Evolutionary conservation across 2,329 filamentous ascomycete species (phyloP), one percentile per base, ranked within the genome.

Genomic region (Penicillium olsonii): DNA sequence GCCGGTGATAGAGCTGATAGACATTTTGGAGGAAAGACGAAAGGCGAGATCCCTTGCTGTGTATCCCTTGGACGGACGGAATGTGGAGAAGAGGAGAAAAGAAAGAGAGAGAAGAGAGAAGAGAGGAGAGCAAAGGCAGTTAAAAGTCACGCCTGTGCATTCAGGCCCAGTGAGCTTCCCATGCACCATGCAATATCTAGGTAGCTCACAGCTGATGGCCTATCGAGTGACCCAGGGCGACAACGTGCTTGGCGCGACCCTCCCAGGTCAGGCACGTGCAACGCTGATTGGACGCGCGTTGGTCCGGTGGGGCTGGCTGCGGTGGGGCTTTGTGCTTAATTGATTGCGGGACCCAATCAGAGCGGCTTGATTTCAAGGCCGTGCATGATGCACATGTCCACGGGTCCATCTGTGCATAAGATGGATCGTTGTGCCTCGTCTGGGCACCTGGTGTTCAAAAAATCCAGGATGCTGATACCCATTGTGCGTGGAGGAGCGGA

Each of bases 1-100:
- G 41, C 60, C 62, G 46, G 58, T 66, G 26, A 63, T 19, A 22
- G 64, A 65, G 24, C 55, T 57, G 29, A 69, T 52, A n/a, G 66
- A 68, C 66, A 70, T 68, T 17, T 20, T 56, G 39, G 19, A 39
- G 11, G 37, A 24, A 42, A 12, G n/a, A n/a, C n/a, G n/a, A n/a
- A n/a, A n/a, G n/a, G n/a, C n/a, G 12, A 34, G n/a, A 37, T 46
- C 18, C 37, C 31, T 44, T 39, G 42, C 31, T 22, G 35, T 24
- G 35, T 24, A 37, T 27, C 42, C 44, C 45, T 50, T 50, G 43
- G 39, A 48, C 43, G 37, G 35, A 52, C 40, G 37, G 31, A 45
- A 44, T 42, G 44, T 46, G 44, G 20, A 15, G 39, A 40, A 38
- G n/a, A 29, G 39, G 38, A 41, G 11, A 37, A 14, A 18, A 37